Percentiles rank a stretch among this genome's conserved stretches.
These are phyloP conservation scores for Trypanosoma avium DNA, from an alignment of 208 protist genomes.

Conservation along the genomic window DNA sequence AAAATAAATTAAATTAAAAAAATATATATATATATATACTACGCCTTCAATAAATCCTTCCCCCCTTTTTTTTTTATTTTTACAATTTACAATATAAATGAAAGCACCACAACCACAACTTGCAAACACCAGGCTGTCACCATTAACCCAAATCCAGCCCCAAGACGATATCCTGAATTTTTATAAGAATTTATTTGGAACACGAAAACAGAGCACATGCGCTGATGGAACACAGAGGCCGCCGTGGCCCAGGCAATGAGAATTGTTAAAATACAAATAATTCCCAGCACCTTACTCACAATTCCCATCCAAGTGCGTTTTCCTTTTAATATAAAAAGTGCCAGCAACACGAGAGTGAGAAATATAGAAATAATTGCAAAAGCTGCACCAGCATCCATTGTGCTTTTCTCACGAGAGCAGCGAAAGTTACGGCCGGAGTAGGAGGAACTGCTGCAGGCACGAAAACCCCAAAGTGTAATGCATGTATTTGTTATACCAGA, in stretches of 20 bases:
- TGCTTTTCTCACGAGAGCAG: neutral
- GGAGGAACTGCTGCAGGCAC: slow-evolving; percentile 13
- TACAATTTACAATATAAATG: slow-evolving; percentile 5
- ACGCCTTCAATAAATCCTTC: neutral
- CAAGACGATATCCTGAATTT: slow-evolving; percentile 22
- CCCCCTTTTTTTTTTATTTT: slow-evolving; percentile 7
- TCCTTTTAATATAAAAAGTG: slow-evolving; percentile 24
- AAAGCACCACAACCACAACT: slow-evolving; percentile 23
- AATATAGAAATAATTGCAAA: slow-evolving; percentile 51
- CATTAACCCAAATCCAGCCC: slow-evolving; percentile 38
- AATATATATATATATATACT: neutral
- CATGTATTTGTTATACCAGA: slow-evolving; percentile 3
- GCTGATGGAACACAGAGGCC: slow-evolving; percentile 17
- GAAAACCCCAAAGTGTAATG: slow-evolving; percentile 42
- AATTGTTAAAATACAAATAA: slow-evolving; percentile 21
- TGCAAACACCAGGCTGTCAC: slow-evolving; percentile 42
- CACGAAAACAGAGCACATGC: neutral
- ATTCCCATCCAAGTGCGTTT: slow-evolving; percentile 18
- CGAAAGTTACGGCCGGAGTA: neutral
- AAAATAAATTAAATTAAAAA: too few relatives aligned
- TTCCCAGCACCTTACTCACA: slow-evolving; percentile 18
- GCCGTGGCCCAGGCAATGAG: slow-evolving; percentile 40
- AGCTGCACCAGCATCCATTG: slow-evolving; percentile 33
- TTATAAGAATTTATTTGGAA: neutral
- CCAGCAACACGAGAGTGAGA: slow-evolving; percentile 24